These are phyloP conservation scores for Candida mesenterica DNA, from an alignment of 1,139 yeast genomes.

Conservation along the genomic window DNA sequence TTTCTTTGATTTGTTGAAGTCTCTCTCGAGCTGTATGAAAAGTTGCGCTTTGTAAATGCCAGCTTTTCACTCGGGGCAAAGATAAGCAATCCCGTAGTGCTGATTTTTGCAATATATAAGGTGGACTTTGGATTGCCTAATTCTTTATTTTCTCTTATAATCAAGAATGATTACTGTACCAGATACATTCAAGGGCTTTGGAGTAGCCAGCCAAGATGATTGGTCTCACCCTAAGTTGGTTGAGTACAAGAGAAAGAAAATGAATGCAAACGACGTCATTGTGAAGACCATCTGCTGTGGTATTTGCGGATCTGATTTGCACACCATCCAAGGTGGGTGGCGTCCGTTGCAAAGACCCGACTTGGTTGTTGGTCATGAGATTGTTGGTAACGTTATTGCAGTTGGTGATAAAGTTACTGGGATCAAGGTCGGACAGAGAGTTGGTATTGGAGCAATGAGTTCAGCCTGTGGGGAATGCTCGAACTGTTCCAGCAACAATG, in stretches of 20 bases:
- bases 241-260: constrained; percentile 37
- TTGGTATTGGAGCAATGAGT: constrained; percentile 60
- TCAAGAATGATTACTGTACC: no score
- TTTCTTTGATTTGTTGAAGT: no score
- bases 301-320: constrained; percentile 61
- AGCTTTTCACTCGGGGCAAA: no score
- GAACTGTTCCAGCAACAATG: constrained; percentile 45
- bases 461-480: constrained; percentile 49
- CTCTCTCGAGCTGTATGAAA: no score
- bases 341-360: constrained; percentile 27
- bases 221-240: constrained; percentile 46
- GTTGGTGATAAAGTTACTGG: constrained; percentile 49
- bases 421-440: constrained; percentile 55
- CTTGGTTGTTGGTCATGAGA: constrained; percentile 50
- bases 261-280: constrained; percentile 42
- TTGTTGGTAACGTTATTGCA: constrained; percentile 52
- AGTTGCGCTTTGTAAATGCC: no score
- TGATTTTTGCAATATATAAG: no score
- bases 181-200: constrained; percentile 43
- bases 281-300: constrained; percentile 53
- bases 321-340: constrained; percentile 46
- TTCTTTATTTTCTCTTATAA: no score
- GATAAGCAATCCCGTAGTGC: no score
- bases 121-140: no score
- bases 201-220: constrained; percentile 33